Evolutionary conservation across 169 alveolate genomes (phyloP), one percentile per base, ranked within the genome.

Genomic region (Plasmodium ovale): DNA sequence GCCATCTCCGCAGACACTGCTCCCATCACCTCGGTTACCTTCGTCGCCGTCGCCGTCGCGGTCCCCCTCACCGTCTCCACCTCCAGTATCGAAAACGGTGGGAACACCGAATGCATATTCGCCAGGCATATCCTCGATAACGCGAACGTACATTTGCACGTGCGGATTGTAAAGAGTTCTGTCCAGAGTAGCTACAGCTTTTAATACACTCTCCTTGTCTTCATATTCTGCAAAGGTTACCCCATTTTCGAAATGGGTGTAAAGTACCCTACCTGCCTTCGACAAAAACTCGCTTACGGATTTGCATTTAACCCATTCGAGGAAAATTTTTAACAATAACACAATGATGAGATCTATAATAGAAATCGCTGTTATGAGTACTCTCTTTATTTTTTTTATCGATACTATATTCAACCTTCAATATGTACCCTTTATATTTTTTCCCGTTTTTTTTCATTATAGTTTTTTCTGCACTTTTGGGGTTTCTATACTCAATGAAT

Each of bases 271-370:
- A n/a, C 84, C 84, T 16, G 84, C 84, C 14, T 51, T 70, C 19
- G 64, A 44, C 4, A 70, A 44, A 49, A 70, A 70, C 19, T 27
- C 37, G 23, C 49, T 70, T 7, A 70, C 31, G 3, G 19, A 23
- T 31, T 25, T 44, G 9, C 35, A 4, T 3, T 70, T 10, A 7
- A 70, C n/a, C 23, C 23, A 44, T 25, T 49, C 10, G 16, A 0
- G 84, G 84, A 7, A 70, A 70, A 49, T 70, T 44, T 49, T 70
- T 70, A 25, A 70, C 84, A 14, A 70, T 65, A 47, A 70, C 84
- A 25, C 84, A 21, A 6, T 70, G 49, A 25, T 70, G n/a, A 10
- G 84, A 70, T 27, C 84, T 70, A n/a, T n/a, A n/a, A 33, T 70
- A 16, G 2, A 68, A 3, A 68, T 70, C 68, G 5, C 53, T 58